These are phyloP conservation scores for Davidsoniella australis DNA, from an alignment of 2,329 filamentous ascomycete genomes.

Conservation along the genomic window DNA sequence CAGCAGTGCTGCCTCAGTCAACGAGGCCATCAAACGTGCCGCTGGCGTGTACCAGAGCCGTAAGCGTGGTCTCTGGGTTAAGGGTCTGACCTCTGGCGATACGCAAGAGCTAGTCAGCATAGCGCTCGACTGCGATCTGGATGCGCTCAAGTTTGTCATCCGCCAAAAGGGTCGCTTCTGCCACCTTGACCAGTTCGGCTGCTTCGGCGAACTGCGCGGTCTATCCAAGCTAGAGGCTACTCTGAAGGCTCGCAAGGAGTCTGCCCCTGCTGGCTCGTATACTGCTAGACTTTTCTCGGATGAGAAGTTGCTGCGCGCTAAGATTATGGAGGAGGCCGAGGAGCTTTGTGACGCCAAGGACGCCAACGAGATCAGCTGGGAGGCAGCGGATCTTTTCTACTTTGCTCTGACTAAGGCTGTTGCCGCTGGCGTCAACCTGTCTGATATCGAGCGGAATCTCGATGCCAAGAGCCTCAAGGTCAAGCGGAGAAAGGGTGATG, in stretches of 20 bases:
- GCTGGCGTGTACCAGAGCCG: constrained; percentile 87
- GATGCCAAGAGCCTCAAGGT: constrained; percentile 93
- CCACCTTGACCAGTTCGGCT: constrained; percentile 79
- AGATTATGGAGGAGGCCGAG: constrained; percentile 97
- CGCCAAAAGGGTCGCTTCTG: constrained; percentile 87
- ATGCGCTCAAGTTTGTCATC: constrained; percentile 80
- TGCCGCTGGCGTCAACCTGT: constrained; percentile 64
- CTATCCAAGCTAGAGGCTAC: constrained; percentile 78
- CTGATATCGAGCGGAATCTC: constrained; percentile 81
- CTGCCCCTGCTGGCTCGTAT: constrained; percentile 79
- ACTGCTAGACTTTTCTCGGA: constrained; percentile 87
- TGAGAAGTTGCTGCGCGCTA: constrained; percentile 72
- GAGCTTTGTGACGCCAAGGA: constrained; percentile 79
- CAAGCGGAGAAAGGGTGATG: constrained; percentile 80
- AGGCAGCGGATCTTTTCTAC: constrained; percentile 89
- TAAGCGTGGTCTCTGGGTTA: constrained; percentile 91
- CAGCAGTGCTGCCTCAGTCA: constrained; percentile 79
- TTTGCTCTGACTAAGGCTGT: constrained; percentile 87
- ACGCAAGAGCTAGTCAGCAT: constrained; percentile 77
- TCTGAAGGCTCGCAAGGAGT: constrained; percentile 60
- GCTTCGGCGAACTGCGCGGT: constrained; percentile 73
- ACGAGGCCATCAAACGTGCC: constrained; percentile 64
- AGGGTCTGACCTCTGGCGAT: constrained; percentile 87
- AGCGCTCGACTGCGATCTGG: constrained; percentile 80
- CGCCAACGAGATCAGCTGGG: constrained; percentile 74